phyloP scores from a whole-genome alignment of 176 grass and related monocot genomes.

The Microstegium vimineum region DNA sequence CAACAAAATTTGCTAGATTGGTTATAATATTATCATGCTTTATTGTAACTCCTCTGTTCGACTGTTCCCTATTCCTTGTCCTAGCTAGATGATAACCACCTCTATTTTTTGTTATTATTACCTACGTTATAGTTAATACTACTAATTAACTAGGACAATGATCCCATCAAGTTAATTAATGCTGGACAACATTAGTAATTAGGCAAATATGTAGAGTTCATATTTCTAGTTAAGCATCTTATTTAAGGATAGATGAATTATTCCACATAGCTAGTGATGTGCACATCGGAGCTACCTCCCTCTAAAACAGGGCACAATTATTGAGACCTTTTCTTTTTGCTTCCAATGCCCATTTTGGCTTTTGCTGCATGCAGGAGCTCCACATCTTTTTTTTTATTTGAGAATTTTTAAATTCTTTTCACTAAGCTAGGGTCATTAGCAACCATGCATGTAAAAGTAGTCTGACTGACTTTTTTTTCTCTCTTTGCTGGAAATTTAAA shows the following conservation, averaged over 20 bases:
- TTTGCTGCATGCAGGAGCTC: neutral
- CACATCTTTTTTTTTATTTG: neutral
- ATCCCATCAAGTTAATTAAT: too few species aligned
- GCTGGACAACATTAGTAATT: too few species aligned
- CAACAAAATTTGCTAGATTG: too few species aligned
- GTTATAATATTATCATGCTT: too few species aligned
- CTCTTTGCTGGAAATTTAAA: neutral
- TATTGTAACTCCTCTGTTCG: too few species aligned
- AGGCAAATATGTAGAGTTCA: neutral
- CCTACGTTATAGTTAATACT: too few species aligned
- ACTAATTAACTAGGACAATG: too few species aligned
- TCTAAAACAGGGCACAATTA: constrained; percentile 4
- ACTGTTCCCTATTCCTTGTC: too few species aligned
- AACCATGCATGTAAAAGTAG: neutral
- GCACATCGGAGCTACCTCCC: constrained; percentile 30
- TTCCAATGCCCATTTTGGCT: constrained; percentile 8
- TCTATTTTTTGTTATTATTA: neutral
- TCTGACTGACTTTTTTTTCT: neutral
- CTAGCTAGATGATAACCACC: too few species aligned
- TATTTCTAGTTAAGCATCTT: neutral
- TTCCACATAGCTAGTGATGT: constrained; percentile 33
- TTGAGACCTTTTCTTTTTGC: neutral
- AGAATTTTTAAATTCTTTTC: too few species aligned
- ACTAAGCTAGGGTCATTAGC: neutral
- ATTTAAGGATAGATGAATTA: neutral